These are phyloP conservation scores for Coemansia guatemalensis DNA, from an alignment of 192 early-diverging fungal species.

Conservation along the genomic window DNA sequence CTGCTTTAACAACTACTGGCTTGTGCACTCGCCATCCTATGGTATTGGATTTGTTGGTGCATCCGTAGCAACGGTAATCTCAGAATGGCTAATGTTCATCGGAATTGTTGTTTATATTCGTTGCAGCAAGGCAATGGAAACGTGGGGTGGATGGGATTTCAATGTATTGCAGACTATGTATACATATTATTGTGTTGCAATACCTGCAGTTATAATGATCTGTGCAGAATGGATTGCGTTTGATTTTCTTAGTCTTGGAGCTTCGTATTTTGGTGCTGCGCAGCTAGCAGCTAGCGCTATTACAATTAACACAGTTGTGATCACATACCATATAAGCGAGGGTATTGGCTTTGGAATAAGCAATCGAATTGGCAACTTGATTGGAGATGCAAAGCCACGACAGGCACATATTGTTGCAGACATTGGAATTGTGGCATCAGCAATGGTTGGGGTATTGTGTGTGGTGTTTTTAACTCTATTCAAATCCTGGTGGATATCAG, in stretches of 20 bases:
- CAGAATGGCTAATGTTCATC: slow-evolving; percentile 71
- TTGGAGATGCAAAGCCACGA: slow-evolving; percentile 57
- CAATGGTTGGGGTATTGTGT: slow-evolving; percentile 47
- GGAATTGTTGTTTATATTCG: slow-evolving; percentile 64
- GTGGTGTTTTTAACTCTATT: slow-evolving; percentile 8
- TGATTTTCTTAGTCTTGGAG: slow-evolving; percentile 65
- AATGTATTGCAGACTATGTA: slow-evolving; percentile 62
- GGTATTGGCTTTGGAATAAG: slow-evolving; percentile 72
- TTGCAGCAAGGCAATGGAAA: slow-evolving; percentile 57
- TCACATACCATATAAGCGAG: slow-evolving; percentile 66
- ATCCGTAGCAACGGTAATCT: slow-evolving; percentile 72
- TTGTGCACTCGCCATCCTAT: slow-evolving; percentile 67
- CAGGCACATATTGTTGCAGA: slow-evolving; percentile 61
- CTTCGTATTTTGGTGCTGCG: slow-evolving; percentile 62
- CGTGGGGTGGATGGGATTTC: slow-evolving; percentile 83
- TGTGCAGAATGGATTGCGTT: slow-evolving; percentile 84
- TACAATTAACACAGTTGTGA: slow-evolving; percentile 61
- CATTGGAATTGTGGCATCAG: slow-evolving; percentile 54
- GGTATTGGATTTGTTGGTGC: slow-evolving; percentile 80
- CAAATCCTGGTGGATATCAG: slow-evolving; percentile 27
- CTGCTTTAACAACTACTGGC: slow-evolving; percentile 64
- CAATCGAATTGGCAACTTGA: slow-evolving; percentile 73
- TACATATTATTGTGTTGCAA: slow-evolving; percentile 64
- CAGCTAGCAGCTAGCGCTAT: slow-evolving; percentile 75
- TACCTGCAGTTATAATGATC: slow-evolving; percentile 79